Percentiles rank a stretch among this genome's conserved stretches.
phyloP scores from a whole-genome alignment of 1,284 basidiomycete species.

The Apiotrichum gracile region DNA sequence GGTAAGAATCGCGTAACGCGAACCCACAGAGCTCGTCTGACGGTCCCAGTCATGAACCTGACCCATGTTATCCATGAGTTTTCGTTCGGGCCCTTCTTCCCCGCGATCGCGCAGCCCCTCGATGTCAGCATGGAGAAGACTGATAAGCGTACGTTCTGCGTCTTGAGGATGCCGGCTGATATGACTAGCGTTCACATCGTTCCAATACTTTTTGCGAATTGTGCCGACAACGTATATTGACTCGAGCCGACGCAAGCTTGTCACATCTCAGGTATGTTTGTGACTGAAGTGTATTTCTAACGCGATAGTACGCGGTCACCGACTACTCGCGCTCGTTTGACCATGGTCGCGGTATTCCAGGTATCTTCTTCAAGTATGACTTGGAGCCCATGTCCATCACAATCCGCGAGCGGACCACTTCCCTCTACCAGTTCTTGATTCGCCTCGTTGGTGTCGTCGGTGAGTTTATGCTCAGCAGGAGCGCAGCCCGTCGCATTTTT shows the following conservation, averaged over 20 bases:
- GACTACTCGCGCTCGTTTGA: conserved; percentile 76
- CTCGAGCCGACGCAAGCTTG: conserved; percentile 54
- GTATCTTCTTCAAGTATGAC: conserved; percentile 96
- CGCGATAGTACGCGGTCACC: conserved; percentile 80
- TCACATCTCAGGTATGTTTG: conserved; percentile 58
- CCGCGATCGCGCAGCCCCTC: conserved; percentile 88
- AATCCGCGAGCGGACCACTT: conserved; percentile 78
- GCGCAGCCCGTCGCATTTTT: not conserved
- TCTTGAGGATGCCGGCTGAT: no score
- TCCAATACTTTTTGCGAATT: conserved; percentile 91
- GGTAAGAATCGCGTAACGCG: no score
- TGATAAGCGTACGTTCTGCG: conserved; percentile 59
- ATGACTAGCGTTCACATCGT: conserved; percentile 74
- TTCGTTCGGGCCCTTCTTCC: conserved; percentile 94
- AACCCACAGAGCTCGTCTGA: conserved; percentile 1
- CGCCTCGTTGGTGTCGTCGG: conserved; percentile 52
- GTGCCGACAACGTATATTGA: conserved; percentile 90
- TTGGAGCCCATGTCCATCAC: conserved; percentile 82
- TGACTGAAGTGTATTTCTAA: not conserved
- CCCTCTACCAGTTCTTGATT: conserved; percentile 73
- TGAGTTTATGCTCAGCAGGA: conserved; percentile 10
- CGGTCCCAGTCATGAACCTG: conserved; percentile 77
- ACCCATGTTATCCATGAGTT: conserved; percentile 95
- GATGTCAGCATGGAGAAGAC: conserved; percentile 84
- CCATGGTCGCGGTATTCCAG: conserved; percentile 75